phyloP scores from a whole-genome alignment of 1,284 basidiomycete genomes.

The Naganishia sp. region DNA sequence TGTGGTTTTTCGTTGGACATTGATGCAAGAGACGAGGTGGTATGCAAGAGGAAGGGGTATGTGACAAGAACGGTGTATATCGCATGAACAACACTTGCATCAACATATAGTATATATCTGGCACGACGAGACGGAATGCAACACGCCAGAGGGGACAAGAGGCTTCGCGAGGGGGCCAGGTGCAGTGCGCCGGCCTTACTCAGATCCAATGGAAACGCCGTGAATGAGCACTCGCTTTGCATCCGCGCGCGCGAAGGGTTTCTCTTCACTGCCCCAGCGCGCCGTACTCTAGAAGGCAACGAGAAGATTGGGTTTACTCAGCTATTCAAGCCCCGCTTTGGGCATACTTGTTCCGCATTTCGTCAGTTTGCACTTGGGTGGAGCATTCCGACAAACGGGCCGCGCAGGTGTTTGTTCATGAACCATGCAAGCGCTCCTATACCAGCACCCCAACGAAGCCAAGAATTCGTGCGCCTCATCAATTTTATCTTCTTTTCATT shows the following conservation, averaged over 20 bases:
- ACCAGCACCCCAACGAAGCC: too few relatives aligned
- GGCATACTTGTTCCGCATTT: too few relatives aligned
- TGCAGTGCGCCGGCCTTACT: not conserved
- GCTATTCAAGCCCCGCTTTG: too few relatives aligned
- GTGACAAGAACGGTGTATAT: not conserved
- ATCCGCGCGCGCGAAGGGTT: not conserved
- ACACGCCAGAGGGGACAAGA: not conserved
- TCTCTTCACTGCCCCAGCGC: constrained; percentile 8
- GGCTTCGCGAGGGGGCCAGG: not conserved
- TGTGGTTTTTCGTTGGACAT: constrained; percentile 23
- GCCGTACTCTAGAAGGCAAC: too few relatives aligned
- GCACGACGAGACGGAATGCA: constrained; percentile 1
- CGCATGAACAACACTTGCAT: not conserved
- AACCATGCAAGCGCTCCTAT: not conserved
- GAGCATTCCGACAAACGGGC: too few relatives aligned
- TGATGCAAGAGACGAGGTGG: constrained; percentile 2
- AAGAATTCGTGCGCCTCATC: not conserved
- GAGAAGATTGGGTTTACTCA: too few relatives aligned
- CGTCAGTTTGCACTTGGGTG: too few relatives aligned
- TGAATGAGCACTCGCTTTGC: not conserved
- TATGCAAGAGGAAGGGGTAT: constrained; percentile 8
- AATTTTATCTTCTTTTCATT: not conserved
- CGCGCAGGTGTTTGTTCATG: too few relatives aligned
- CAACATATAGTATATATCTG: constrained; percentile 19
- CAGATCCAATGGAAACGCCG: constrained; percentile 23